These are phyloP conservation scores for Coriaria nepalensis DNA, from an alignment of 306 rosid genomes.

Conservation along the genomic window DNA sequence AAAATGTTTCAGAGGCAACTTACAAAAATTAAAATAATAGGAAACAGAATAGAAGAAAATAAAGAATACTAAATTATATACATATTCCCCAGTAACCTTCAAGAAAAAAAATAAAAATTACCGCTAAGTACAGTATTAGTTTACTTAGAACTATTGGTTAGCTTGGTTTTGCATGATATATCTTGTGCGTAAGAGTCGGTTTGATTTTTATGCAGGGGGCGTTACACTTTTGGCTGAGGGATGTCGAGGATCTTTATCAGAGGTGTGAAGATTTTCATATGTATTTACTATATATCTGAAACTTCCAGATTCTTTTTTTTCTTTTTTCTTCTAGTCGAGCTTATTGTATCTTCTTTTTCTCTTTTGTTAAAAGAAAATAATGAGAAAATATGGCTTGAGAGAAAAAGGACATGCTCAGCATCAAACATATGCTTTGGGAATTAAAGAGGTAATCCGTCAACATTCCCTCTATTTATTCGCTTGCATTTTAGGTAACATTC, in stretches of 20 bases:
- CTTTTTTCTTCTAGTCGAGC: too few relatives aligned
- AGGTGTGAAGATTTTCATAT: constrained; percentile 34
- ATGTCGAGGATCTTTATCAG: constrained; percentile 90
- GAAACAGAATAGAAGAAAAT: too few relatives aligned
- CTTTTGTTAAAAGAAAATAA: constrained; percentile 37
- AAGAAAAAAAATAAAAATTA: too few relatives aligned
- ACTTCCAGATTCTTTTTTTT: too few relatives aligned
- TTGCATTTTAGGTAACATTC: too few relatives aligned
- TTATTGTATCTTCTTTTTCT: constrained; percentile 8
- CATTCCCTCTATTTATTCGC: not conserved
- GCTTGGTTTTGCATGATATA: too few relatives aligned
- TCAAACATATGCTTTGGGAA: constrained; percentile 94
- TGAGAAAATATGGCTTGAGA: constrained; percentile 62
- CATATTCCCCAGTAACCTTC: too few relatives aligned
- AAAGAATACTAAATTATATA: too few relatives aligned
- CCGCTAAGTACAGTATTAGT: too few relatives aligned
- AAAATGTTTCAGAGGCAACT: too few relatives aligned
- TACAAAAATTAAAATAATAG: too few relatives aligned
- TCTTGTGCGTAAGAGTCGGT: not conserved
- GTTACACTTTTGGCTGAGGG: constrained; percentile 85
- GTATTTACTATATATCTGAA: constrained; percentile 10
- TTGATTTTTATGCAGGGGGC: constrained; percentile 35
- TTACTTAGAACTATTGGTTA: too few relatives aligned
- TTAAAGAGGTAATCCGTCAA: constrained; percentile 54
- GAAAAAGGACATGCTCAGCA: constrained; percentile 68